Base-by-base conservation (phyloP, 83 land plant species). In the Thuja plicata region DNA sequence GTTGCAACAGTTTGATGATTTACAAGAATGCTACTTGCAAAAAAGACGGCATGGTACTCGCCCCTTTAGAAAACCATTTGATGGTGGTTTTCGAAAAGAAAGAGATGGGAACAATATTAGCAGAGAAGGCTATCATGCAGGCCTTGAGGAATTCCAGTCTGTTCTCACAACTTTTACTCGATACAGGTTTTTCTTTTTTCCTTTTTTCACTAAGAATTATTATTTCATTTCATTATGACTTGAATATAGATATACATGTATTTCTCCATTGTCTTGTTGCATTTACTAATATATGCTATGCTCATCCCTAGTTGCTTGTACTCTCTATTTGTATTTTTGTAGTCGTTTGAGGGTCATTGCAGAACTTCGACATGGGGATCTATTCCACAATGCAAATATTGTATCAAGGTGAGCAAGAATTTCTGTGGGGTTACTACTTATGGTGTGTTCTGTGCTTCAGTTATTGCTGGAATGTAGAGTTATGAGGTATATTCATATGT, bases 1-100 rank as follows among this genome's bases (percentile, higher is more conserved):
- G 45, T 13, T 43, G 41, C 48, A 55, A 90, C 95, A 98, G 99
- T 98, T 98, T 88, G 95, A 97, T 89, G 99, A 98, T 66, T 93
- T 98, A 77, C 99, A 98, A 93, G 99, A 98, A 70, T 97, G 95
- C 88, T 98, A 98, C 91, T 92, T 98, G 92, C 95, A 93, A 92
- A 95, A 92, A 87, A 91, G 99, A 84, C 93, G 97, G 66, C 90
- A 89, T 62, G 89, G 90, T 34, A 91, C 90, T 30, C 88, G 60
- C 54, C 92, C 93, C 87, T 35, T 87, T 38, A 93, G 88, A 81
- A 92, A 90, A 40, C 91, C 89, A 83, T 71, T 88, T 40, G 90
- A 89, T 89, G 19, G 57, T 54, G 85, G 89, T 32, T 55, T 87
- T 8, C 89, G 79, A 46, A 90, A 90, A 48, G 94, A 94, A 54